Evolutionary conservation across 176 grass and related monocot genomes (phyloP).

Genomic region (Oryza punctata): DNA sequence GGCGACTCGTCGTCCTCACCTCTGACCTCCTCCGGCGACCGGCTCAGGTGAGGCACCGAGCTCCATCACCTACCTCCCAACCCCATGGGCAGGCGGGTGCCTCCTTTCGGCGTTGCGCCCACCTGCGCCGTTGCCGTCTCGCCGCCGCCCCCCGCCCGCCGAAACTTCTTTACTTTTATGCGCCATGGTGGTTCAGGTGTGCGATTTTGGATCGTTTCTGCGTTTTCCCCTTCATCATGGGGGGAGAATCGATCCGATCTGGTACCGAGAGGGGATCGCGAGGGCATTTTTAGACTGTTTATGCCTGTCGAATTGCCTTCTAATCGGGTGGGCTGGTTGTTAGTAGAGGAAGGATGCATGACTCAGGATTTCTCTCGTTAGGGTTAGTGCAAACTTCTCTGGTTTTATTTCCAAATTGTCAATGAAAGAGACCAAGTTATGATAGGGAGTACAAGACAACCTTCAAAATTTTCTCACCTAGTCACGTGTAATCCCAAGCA

Average conservation of each 20-base stretch:
- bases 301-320: not conserved
- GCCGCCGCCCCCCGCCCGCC: too few relatives aligned
- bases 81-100: too few relatives aligned
- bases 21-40: not conserved
- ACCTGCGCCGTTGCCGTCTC: too few relatives aligned
- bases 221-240: not conserved
- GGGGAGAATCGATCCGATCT: constrained; percentile 12
- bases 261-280: not conserved
- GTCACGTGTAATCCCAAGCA: not conserved
- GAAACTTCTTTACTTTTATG: too few relatives aligned
- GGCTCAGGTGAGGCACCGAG: not conserved
- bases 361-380: not conserved
- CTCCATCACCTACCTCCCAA: not conserved
- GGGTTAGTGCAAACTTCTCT: constrained; percentile 10
- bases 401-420: not conserved
- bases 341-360: not conserved
- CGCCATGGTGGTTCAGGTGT: not conserved
- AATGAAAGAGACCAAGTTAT: not conserved
- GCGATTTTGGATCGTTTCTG: constrained; percentile 9
- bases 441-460: not conserved
- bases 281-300: not conserved
- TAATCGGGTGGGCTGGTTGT: not conserved
- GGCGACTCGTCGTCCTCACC: too few relatives aligned
- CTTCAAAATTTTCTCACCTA: too few relatives aligned
- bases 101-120: not conserved